Base-by-base conservation (phyloP, 2,329 filamentous ascomycete genomes). In the Pseudopyrenochaeta lycopersici region DNA sequence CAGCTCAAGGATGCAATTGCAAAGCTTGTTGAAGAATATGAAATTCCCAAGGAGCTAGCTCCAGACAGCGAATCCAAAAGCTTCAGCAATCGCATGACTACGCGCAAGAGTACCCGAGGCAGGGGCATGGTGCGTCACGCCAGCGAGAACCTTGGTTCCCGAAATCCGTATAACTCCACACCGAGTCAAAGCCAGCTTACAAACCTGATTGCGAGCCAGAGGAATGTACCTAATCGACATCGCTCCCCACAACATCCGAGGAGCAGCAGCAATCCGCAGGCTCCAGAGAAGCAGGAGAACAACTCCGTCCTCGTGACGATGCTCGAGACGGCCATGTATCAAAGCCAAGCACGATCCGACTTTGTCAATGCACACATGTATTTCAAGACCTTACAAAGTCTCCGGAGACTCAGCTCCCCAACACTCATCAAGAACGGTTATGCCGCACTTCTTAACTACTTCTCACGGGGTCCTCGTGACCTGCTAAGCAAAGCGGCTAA, bases 281-380 rank as follows among this genome's bases (percentile, higher is more conserved):
- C 59, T 3, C 60, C 66, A 2, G 68, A 74, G 20, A 69, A 69
- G 35, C 57, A 66, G 18, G 74, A 54, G 79, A 84, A 66, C 46
- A 68, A 64, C 27, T 77, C 77, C 1, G 83, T 89, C 4, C 77
- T 92, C 10, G 82, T 91, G 35, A 83, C 85, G 1, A 92, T 93
- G 88, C 83, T 93, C 23, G 87, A 89, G 60, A 88, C 89, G 15
- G 91, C 91, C 14, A 90, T 90, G 62, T 83, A 87, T 1, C 89
- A 91, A 71, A 92, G 90, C 49, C 87, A 90, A 63, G 87, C 89
- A 20, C 86, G 90, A 56, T 90, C 90, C 0, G 91, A 96, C 71
- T 97, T 92, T 66, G 87, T 95, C 44, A 89, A 89, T 27, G 90
- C 91, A 1, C 91, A 96, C 64, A 83, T 91, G 46, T 97, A 94